Conservation (phyloP, 108 stramenopile species). For the Fragilaria crotonensis region DNA sequence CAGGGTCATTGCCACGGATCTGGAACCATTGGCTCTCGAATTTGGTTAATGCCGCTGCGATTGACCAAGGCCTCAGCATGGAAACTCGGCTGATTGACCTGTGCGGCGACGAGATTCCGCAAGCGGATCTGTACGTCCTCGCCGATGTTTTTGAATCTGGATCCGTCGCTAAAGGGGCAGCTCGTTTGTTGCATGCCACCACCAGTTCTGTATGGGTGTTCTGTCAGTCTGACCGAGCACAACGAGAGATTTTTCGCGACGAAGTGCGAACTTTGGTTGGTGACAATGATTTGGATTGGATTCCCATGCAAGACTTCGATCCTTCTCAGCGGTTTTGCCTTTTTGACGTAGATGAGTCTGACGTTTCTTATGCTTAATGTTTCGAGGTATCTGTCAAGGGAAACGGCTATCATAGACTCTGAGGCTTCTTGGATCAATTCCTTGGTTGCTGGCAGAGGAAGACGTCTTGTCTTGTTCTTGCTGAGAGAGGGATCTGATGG, state of each 20-base stretch:
- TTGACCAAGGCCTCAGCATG: constrained; percentile 41
- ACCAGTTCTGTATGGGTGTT: constrained; percentile 54
- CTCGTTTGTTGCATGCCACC: constrained; percentile 14
- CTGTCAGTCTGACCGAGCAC: constrained; percentile 70
- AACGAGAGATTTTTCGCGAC: constrained; percentile 47
- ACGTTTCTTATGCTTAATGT: constrained; percentile 32
- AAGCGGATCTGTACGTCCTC: constrained; percentile 57
- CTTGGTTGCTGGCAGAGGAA: no score
- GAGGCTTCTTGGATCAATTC: no score
- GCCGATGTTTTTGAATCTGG: constrained; percentile 71
- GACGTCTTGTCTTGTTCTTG: no score
- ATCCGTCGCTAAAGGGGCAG: constrained; percentile 58
- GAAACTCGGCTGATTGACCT: constrained; percentile 41
- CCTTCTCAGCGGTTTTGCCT: constrained; percentile 30
- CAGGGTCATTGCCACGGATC: constrained; percentile 60
- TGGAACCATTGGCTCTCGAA: constrained; percentile 44
- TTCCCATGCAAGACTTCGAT: constrained; percentile 12
- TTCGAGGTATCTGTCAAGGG: no score
- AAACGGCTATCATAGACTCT: no score
- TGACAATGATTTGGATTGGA: constrained; percentile 19
- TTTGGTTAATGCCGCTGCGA: constrained; percentile 48
- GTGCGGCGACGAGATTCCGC: constrained; percentile 5
- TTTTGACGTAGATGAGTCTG: constrained; percentile 56
- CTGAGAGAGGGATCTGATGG: no score
- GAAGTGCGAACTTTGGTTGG: constrained; percentile 14